Evolutionary conservation across 1,284 basidiomycete species (phyloP).

Genomic region (Ceratobasidium sp.): DNA sequence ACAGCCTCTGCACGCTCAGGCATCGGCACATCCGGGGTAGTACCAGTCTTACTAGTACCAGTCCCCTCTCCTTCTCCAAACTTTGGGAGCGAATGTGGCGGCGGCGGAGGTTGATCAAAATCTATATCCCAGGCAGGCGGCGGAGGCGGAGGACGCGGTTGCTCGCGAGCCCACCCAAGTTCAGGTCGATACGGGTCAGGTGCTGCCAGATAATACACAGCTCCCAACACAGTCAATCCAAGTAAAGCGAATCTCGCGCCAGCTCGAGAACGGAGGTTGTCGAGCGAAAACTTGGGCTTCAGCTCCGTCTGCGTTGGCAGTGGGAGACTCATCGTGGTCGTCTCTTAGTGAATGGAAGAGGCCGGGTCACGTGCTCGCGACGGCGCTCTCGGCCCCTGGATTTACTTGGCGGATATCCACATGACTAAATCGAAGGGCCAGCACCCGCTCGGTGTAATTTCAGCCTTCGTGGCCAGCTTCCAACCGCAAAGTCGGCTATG

Average conservation of each 20-base stretch:
- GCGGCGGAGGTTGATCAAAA: conserved; percentile 24
- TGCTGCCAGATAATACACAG: conserved; percentile 23
- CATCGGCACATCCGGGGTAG: conserved; percentile 5
- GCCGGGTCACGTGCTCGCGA: conserved; percentile 25
- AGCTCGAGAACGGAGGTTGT: conserved; percentile 27
- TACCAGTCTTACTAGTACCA: not conserved
- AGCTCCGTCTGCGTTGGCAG: conserved; percentile 11
- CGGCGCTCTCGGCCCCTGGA: too few species aligned
- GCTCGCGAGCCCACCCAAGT: conserved; percentile 22
- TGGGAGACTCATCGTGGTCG: conserved; percentile 37
- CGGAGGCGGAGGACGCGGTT: not conserved
- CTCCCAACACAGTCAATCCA: conserved; percentile 8
- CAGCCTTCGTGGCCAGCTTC: too few species aligned
- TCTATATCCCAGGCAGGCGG: conserved; percentile 32
- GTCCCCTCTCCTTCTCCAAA: too few species aligned
- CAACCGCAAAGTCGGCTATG: too few species aligned
- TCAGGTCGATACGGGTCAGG: conserved; percentile 32
- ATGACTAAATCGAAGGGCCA: too few species aligned
- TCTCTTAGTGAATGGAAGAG: not conserved
- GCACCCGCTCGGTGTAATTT: too few species aligned
- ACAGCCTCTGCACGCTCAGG: conserved; percentile 63
- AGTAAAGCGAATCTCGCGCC: conserved; percentile 26
- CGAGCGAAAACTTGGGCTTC: conserved; percentile 11
- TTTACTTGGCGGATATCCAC: too few species aligned
- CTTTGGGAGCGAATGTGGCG: too few species aligned